A percentile compares a stretch with the other conserved stretches of the same genome.
Evolutionary conservation across 2,329 filamentous ascomycete genomes (phyloP).

Genomic region (Camptophora hylomeconis): DNA sequence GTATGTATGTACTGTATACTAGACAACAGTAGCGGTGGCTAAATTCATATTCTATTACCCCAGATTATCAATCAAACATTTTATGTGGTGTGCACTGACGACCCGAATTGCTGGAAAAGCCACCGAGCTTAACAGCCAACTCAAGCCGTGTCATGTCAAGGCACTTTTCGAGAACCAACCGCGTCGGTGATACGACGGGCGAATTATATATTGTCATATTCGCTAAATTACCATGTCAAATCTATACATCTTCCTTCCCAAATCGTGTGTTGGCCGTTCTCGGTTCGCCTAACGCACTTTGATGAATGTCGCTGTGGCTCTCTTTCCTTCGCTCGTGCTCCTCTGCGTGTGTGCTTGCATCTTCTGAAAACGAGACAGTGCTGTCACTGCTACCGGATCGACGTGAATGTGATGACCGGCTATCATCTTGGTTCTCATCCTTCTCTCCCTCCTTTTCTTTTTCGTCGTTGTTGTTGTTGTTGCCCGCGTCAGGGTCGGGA

Average conservation of each 20-base stretch:
- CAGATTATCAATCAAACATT: too few species aligned
- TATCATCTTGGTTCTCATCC: not conserved
- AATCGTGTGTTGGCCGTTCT: constrained; percentile 3
- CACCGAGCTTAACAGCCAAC: too few species aligned
- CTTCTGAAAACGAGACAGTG: not conserved
- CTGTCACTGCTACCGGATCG: not conserved
- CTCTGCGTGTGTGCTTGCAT: constrained; percentile 1
- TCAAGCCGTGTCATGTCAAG: too few species aligned
- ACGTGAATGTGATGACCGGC: not conserved
- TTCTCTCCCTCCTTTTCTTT: constrained; percentile 3
- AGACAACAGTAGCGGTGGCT: too few species aligned
- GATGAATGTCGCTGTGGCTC: constrained; percentile 1
- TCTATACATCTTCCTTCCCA: constrained; percentile 4
- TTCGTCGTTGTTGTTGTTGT: constrained; percentile 3
- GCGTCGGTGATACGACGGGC: too few species aligned
- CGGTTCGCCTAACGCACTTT: constrained; percentile 4
- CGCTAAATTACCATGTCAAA: too few species aligned
- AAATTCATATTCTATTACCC: too few species aligned
- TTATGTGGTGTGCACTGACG: too few species aligned
- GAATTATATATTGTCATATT: too few species aligned
- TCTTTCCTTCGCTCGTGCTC: not conserved
- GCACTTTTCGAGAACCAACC: too few species aligned
- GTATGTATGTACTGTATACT: too few species aligned
- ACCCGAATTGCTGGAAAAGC: too few species aligned
- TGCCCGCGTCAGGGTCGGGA: constrained; percentile 27